These are phyloP conservation scores for Eutrema salsugineum DNA, from an alignment of 441 rosid genomes.

Conservation along the genomic window DNA sequence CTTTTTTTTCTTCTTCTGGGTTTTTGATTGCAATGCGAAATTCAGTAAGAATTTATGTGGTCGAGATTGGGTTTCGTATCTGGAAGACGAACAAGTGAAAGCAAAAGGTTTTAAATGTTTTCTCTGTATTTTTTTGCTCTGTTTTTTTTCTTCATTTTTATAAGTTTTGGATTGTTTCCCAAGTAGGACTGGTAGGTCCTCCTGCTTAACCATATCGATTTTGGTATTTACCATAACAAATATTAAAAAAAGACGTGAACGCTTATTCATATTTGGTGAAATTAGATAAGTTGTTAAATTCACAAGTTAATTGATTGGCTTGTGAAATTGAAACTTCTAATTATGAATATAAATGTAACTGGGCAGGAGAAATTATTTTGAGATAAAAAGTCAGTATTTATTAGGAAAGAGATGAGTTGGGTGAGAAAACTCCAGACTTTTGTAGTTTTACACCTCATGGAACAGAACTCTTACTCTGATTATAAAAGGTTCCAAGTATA, in stretches of 20 bases:
- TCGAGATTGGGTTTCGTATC: constrained; percentile 6
- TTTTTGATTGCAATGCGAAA: constrained; percentile 14
- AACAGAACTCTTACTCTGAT: not conserved
- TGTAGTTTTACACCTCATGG: not conserved
- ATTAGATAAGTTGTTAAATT: constrained; percentile 6
- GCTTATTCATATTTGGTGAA: constrained; percentile 23
- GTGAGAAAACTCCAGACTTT: not conserved
- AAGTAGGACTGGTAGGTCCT: constrained; percentile 31
- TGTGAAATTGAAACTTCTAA: constrained; percentile 14
- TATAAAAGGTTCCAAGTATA: not conserved
- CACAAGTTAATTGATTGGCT: not conserved
- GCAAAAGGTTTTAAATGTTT: not conserved
- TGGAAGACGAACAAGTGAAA: constrained; percentile 17
- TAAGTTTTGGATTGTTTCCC: constrained; percentile 25
- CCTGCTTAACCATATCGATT: constrained; percentile 17
- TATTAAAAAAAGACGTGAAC: constrained; percentile 6
- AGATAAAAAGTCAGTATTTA: not conserved
- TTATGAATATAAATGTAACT: constrained; percentile 3
- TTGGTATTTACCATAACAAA: constrained; percentile 1
- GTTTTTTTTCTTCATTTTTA: not conserved
- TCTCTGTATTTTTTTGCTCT: not conserved
- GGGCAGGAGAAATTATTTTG: not conserved
- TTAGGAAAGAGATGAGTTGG: not conserved
- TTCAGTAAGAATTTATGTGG: constrained; percentile 16
- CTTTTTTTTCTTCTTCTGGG: constrained; percentile 17